phyloP scores from a whole-genome alignment of 371 early-diverging fungal genomes.

The Rhizopus delemar region DNA sequence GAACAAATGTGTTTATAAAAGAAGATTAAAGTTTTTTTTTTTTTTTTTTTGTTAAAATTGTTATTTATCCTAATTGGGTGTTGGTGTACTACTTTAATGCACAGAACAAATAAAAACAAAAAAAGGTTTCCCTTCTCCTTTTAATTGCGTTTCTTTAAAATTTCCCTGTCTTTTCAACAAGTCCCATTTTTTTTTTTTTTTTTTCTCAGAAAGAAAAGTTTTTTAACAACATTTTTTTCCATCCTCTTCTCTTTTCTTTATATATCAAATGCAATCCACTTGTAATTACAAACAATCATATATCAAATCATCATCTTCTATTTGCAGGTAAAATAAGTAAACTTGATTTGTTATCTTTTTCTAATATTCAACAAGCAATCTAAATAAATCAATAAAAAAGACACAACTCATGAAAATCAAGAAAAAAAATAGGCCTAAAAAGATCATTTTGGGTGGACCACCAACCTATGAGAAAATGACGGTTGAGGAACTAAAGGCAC shows the following conservation, averaged over 20 bases:
- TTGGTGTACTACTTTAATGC: slow-evolving; percentile 6
- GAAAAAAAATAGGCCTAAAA: slow-evolving; percentile 10
- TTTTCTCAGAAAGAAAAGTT: background rate
- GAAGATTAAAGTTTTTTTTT: background rate
- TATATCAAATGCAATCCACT: background rate
- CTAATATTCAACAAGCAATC: background rate
- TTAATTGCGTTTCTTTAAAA: slow-evolving; percentile 6
- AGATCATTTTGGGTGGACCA: slow-evolving; percentile 16
- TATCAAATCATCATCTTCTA: background rate
- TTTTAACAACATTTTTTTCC: slow-evolving; percentile 6
- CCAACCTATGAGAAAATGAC: slow-evolving; percentile 23
- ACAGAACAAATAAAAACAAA: slow-evolving; percentile 3
- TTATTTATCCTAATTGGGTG: slow-evolving; percentile 5
- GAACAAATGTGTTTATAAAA: background rate
- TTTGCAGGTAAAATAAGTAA: background rate
- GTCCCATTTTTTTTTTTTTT: slow-evolving; percentile 2
- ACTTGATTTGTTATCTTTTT: background rate
- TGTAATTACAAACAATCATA: background rate
- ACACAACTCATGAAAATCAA: background rate
- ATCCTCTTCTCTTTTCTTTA: background rate
- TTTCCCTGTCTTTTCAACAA: slow-evolving; percentile 4
- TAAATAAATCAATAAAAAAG: background rate
- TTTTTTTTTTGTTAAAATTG: slow-evolving; percentile 4
- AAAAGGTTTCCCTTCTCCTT: slow-evolving; percentile 4
- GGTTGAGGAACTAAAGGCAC: slow-evolving; percentile 21